These are phyloP conservation scores for Albophoma yamanashiensis DNA, from an alignment of 2,329 filamentous ascomycete species.

Conservation along the genomic window DNA sequence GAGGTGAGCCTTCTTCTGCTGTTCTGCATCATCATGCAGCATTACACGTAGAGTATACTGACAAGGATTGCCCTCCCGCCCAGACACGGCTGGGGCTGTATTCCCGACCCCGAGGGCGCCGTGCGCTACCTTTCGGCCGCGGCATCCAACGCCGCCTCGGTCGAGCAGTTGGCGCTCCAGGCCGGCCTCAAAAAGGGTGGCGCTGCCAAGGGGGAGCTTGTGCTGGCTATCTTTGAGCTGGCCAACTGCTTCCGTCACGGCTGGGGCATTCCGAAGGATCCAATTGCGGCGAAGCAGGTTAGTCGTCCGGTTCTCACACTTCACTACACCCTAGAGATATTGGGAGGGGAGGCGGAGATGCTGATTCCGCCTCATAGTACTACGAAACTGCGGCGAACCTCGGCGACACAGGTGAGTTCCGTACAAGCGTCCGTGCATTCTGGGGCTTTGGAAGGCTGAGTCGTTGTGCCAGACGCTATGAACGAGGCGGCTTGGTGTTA, in stretches of 20 bases:
- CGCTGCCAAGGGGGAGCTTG: constrained; percentile 88
- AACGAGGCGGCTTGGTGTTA: constrained; percentile 96
- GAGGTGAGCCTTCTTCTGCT: constrained; percentile 40
- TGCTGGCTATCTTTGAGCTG: constrained; percentile 92
- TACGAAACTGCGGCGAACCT: constrained; percentile 97
- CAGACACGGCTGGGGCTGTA: constrained; percentile 89
- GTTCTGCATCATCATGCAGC: constrained; percentile 10
- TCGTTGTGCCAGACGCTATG: constrained; percentile 64
- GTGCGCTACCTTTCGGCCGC: constrained; percentile 80
- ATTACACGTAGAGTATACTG: constrained; percentile 6
- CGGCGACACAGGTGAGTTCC: constrained; percentile 63
- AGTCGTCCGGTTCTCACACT: constrained; percentile 11
- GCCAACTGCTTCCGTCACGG: constrained; percentile 88
- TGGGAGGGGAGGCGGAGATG: not conserved
- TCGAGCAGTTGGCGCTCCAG: constrained; percentile 76
- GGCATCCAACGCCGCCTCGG: constrained; percentile 77
- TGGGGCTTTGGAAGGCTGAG: constrained; percentile 3
- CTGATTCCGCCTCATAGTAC: constrained; percentile 50
- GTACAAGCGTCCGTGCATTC: not conserved
- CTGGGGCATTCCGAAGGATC: constrained; percentile 83
- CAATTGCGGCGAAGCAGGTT: constrained; percentile 69
- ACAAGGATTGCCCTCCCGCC: constrained; percentile 3
- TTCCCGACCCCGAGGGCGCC: constrained; percentile 59
- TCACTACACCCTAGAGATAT: too few relatives aligned
- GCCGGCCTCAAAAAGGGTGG: constrained; percentile 90